Evolutionary conservation across 2,329 filamentous ascomycete species (phyloP), one percentile per base, ranked within the genome.

Genomic region (Domatiomyces catenatus): DNA sequence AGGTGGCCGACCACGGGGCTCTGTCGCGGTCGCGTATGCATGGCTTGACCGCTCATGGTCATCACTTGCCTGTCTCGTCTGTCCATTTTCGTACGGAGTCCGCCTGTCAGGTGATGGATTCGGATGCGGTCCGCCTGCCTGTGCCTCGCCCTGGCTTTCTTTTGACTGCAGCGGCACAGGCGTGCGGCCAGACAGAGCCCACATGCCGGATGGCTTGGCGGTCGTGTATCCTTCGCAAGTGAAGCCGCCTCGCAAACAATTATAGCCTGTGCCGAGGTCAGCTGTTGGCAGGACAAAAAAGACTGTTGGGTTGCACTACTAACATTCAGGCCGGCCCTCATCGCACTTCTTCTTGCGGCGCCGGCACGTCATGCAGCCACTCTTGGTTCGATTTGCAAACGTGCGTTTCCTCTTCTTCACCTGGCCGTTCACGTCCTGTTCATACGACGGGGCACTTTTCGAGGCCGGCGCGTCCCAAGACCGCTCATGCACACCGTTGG

Each of bases 281-380:
- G 45, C 24, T n/a, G 24, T 43, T 39, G 46, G 22, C 28, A 24
- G 36, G 24, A 15, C 2, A 36, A 18, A 24, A 22, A 32, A 52
- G 22, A 46, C 26, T 24, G 32, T 24, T 24, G 6, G 22, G 49
- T 19, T 47, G 49, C 47, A 66, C 84, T 74, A 74, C 84, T 74
- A 74, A 93, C 92, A 96, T 66, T 87, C 81, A 22, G 92, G 92
- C 66, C 94, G 93, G 49, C 77, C 78, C 71, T 96, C 92, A 64
- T 96, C 90, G 63, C 92, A 96, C 69, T 96, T 96, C 79, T 96
- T 96, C 76, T 96, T 96, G 52, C 90, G 78, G 63, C 80, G 79
- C 53, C 90, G 77, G 65, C 90, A 96, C 5, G 90, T 96, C 68
- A 94, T 80, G 66, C 90, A 96, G 28, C 89, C 88, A 8, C 89